Evolutionary conservation across 176 grass and related monocot species (phyloP), one percentile per base, ranked within the genome.

Genomic region (Saccharum officinarum): DNA sequence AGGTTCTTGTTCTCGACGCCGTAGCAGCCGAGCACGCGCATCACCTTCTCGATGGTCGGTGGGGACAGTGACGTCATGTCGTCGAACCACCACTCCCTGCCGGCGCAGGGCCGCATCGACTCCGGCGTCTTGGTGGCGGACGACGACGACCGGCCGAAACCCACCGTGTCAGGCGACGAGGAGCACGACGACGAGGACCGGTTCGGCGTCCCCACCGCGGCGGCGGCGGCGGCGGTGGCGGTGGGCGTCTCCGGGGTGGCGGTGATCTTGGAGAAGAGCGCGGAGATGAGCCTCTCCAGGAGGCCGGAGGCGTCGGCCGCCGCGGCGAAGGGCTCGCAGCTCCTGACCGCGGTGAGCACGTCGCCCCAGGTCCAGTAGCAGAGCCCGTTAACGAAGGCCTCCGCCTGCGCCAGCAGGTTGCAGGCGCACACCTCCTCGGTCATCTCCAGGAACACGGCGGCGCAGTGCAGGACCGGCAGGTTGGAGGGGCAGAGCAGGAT

Each of bases 31-130:
- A 98, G 84, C 44, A 86, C 73, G 2, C 74, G 64, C 93, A 95
- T 98, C 63, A 77, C 87, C 87, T 92, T 92, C 71, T 95, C 91
- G 28, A 98, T 67, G 28, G 89, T 85, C 23, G n/a, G 40, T 41
- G 91, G 93, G 2, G 84, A 89, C 81, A 98, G 70, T 1, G 82
- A 78, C 8, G 92, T 90, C 81, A 96, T 73, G 83, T 96, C 93
- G 33, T 98, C 97, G 22, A 86, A 96, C 97, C 97, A 98, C 97
- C 97, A 98, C 70, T 98, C 93, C 83, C 75, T 71, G 49, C 80
- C 82, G 30, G 73, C 80, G 76, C 87, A 93, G 5, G 91, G 91
- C 85, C 59, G 85, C 69, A 89, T 69, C 5, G 95, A 92, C 12
- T 94, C 95, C 1, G 90, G 73, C n/a, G 90, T 97, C 80, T 92